Conservation (phyloP, 2,329 filamentous ascomycete genomes). For the Colletotrichum euphorbiae region DNA sequence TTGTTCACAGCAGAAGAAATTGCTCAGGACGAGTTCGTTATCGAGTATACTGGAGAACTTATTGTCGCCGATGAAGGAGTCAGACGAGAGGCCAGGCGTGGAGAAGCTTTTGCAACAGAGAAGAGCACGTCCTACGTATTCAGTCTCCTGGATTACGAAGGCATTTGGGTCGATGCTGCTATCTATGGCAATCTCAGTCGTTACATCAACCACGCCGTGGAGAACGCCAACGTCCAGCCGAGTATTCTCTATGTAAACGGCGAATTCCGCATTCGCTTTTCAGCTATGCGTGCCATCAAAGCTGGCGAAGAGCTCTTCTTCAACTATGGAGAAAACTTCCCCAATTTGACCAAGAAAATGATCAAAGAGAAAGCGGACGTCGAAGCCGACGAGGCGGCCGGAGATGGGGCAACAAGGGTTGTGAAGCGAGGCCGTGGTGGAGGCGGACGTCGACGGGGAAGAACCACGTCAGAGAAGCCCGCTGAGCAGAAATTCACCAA, state of each 20-base stretch:
- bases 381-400: slow-evolving; percentile 39
- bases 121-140: slow-evolving; percentile 73
- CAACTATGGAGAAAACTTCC: slow-evolving; percentile 79
- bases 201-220: slow-evolving; percentile 83
- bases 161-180: slow-evolving; percentile 79
- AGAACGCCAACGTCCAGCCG: slow-evolving; percentile 67
- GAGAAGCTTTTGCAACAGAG: slow-evolving; percentile 71
- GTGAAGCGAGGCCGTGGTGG: slow-evolving; percentile 28
- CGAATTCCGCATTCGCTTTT: slow-evolving; percentile 81
- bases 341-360: slow-evolving; percentile 67
- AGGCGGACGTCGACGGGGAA: slow-evolving; percentile 6
- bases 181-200: slow-evolving; percentile 83
- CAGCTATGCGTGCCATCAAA: slow-evolving; percentile 73
- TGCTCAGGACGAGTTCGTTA: slow-evolving; percentile 76
- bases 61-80: slow-evolving; percentile 78
- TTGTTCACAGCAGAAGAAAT: slow-evolving; percentile 79
- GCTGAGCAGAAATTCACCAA: slow-evolving; percentile 22
- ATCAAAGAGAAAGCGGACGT: slow-evolving; percentile 55
- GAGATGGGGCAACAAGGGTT: slow-evolving; percentile 1
- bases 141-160: slow-evolving; percentile 68
- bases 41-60: slow-evolving; percentile 84
- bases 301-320: slow-evolving; percentile 84
- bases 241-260: slow-evolving; percentile 79
- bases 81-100: slow-evolving; percentile 71
- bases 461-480: slow-evolving; percentile 17